Evolutionary conservation across 352 stramenopile genomes (phyloP).

Genomic region (Phytophthora rubi): DNA sequence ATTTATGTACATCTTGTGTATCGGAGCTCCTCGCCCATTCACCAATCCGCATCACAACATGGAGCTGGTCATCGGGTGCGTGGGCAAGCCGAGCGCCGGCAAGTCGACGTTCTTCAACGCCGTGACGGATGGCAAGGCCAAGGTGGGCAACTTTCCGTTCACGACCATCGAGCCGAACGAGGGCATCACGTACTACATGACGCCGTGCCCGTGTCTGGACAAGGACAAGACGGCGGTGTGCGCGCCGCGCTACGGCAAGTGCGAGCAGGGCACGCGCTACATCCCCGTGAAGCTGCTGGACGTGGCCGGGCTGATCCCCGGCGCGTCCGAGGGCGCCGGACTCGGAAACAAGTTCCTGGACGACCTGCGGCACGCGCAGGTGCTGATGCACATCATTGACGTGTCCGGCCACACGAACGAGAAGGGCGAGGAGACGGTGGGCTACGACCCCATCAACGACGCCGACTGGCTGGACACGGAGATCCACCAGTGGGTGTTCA

Average conservation of each 20-base stretch:
- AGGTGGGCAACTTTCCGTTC: conserved; percentile 90
- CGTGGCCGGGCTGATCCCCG: conserved; percentile 81
- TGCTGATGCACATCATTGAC: conserved; percentile 93
- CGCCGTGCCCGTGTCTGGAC: conserved; percentile 73
- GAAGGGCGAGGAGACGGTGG: conserved; percentile 87
- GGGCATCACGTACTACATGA: conserved; percentile 91
- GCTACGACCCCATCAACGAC: conserved; percentile 91
- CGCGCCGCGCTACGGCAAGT: conserved; percentile 80
- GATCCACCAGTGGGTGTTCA: conserved; percentile 91
- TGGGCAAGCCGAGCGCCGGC: conserved; percentile 88
- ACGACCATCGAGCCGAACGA: conserved; percentile 92
- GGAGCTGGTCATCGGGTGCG: conserved; percentile 90
- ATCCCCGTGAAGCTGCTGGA: conserved; percentile 88
- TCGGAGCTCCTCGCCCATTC: conserved; percentile 10
- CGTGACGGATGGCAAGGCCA: conserved; percentile 89
- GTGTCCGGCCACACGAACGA: conserved; percentile 90
- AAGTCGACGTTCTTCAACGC: conserved; percentile 93
- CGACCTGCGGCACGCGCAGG: conserved; percentile 86
- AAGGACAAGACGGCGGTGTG: conserved; percentile 70
- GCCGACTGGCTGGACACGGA: conserved; percentile 87
- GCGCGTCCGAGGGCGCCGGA: conserved; percentile 91
- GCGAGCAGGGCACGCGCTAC: conserved; percentile 74
- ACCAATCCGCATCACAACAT: conserved; percentile 32
- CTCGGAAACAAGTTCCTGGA: conserved; percentile 99
- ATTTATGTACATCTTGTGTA: background rate